Evolutionary conservation across 805 yeast genomes (phyloP), one percentile per base, ranked within the genome.

Genomic region (Kazachstania bromeliacearum): DNA sequence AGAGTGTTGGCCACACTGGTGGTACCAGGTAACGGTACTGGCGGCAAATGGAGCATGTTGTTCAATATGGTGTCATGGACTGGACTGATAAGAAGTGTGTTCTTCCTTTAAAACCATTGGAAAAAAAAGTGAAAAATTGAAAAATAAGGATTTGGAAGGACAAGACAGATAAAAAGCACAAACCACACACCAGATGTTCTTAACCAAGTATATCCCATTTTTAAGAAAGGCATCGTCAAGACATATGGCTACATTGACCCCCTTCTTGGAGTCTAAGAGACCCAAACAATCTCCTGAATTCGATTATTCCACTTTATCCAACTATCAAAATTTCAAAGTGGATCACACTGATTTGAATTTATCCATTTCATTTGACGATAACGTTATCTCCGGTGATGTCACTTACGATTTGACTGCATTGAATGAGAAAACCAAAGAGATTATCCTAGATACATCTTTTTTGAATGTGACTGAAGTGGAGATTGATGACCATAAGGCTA

Each of bases 221-320:
- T n/a, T n/a, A n/a, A n/a, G n/a, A n/a, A n/a, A n/a, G n/a, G n/a
- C n/a, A n/a, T n/a, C n/a, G n/a, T n/a, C n/a, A n/a, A n/a, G n/a
- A n/a, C n/a, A n/a, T n/a, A n/a, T n/a, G n/a, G 30, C 37, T 12
- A 34, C 28, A 32, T 35, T 59, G 12, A 60, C 67, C 17, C 43
- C 54, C 2, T 43, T 55, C 21, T 33, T 62, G 14, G 50, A 47
- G 26, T 31, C 39, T 4, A 35, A 33, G 30, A 56, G 66, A 48
- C 68, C 67, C 4, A 14, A 31, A 8, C 31, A 38, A 6, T 44
- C 56, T 4, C 67, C 85, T 3, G 84, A 77, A 46, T 39, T 53
- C 8, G 95, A 87, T 57, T 80, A 81, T 17, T 80, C 94, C 2
- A 83, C 96, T 3, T 64, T 77, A 32, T 85, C 95, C 28, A 82